These are phyloP conservation scores for Penicillium sp. DNA, from an alignment of 2,329 filamentous ascomycete species.

Conservation along the genomic window DNA sequence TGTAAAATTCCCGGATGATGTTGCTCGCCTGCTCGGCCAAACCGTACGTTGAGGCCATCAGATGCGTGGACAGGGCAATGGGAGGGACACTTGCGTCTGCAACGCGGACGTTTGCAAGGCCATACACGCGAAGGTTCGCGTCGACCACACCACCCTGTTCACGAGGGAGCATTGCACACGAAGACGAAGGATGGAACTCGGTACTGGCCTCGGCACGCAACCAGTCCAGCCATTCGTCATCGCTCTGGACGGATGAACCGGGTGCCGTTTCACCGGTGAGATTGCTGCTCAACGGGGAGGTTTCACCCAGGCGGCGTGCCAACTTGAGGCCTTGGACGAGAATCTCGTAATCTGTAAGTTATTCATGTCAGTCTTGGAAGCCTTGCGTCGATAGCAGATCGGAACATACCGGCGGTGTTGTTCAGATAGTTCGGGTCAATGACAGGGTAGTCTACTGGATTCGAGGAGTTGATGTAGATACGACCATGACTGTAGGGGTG, in stretches of 20 bases:
- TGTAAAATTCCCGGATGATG: conserved; percentile 26
- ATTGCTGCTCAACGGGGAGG: conserved; percentile 19
- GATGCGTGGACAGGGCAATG: conserved; percentile 32
- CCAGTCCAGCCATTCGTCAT: conserved; percentile 26
- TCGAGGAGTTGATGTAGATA: conserved; percentile 31
- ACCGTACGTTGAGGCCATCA: conserved; percentile 37
- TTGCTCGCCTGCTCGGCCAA: conserved; percentile 31
- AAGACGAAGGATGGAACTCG: conserved; percentile 27
- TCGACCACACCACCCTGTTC: conserved; percentile 28
- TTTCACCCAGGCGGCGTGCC: conserved; percentile 23
- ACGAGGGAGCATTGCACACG: conserved; percentile 30
- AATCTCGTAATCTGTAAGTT: conserved; percentile 21
- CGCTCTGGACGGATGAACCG: conserved; percentile 20
- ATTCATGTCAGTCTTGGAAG: not conserved
- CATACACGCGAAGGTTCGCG: conserved; percentile 29
- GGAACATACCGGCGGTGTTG: conserved; percentile 24
- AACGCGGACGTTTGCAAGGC: conserved; percentile 31
- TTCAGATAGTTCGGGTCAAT: conserved; percentile 30
- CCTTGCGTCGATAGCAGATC: not conserved
- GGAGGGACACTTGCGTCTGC: conserved; percentile 31
- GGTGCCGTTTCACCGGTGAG: conserved; percentile 24
- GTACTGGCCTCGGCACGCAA: conserved; percentile 17
- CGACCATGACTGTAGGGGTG: conserved; percentile 32
- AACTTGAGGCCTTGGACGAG: conserved; percentile 28
- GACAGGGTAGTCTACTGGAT: conserved; percentile 29